phyloP scores from a whole-genome alignment of 2,329 filamentous ascomycete species.

The Aspergillus fischeri region DNA sequence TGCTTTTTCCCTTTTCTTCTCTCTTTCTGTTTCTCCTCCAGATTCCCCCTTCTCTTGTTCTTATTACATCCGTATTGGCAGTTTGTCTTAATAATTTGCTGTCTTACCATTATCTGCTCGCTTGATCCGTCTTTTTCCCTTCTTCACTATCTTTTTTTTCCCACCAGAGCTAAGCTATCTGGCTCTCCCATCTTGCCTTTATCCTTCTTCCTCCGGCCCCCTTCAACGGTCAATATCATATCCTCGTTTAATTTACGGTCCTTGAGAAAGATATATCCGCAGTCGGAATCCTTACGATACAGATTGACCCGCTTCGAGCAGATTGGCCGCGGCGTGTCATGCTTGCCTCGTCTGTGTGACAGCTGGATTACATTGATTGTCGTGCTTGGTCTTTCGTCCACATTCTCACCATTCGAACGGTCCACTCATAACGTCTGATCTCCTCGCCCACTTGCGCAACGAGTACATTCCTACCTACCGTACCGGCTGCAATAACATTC shows the following conservation, averaged over 20 bases:
- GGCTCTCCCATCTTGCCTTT: not conserved
- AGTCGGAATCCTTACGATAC: constrained; percentile 8
- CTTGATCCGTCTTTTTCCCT: not conserved
- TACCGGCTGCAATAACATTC: constrained; percentile 22
- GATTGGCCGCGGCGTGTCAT: constrained; percentile 26
- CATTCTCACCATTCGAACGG: constrained; percentile 31
- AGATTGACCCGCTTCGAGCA: constrained; percentile 11
- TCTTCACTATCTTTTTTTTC: constrained; percentile 1
- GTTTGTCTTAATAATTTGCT: not conserved
- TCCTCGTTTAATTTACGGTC: not conserved
- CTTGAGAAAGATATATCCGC: not conserved
- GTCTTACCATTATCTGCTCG: not conserved
- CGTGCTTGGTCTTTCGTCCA: constrained; percentile 33
- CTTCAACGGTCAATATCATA: not conserved
- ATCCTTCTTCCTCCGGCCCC: not conserved
- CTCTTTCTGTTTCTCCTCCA: constrained; percentile 7
- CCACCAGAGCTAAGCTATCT: not conserved
- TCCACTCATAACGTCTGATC: constrained; percentile 31
- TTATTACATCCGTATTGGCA: not conserved
- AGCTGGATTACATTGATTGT: constrained; percentile 32
- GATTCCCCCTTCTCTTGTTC: constrained; percentile 13
- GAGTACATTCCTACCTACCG: constrained; percentile 32
- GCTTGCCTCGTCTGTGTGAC: constrained; percentile 36
- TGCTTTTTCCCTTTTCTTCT: constrained; percentile 21
- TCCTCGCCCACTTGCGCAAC: constrained; percentile 24